Percentiles rank a stretch among this genome's conserved stretches.
Conservation (phyloP, 208 protist species). For the Naegleria gruberi region DNA sequence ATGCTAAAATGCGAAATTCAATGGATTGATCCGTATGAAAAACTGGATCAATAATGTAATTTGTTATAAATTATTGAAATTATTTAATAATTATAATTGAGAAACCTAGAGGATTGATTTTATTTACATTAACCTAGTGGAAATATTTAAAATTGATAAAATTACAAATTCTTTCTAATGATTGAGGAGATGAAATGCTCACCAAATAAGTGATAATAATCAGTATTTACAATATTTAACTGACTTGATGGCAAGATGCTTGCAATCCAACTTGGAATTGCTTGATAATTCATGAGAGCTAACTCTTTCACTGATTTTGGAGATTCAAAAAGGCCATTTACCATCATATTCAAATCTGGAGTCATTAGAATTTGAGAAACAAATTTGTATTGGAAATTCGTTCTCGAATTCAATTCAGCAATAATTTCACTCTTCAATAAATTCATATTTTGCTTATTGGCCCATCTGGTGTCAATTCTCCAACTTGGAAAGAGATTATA, state of each 20-base stretch:
- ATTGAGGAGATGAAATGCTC: neutral
- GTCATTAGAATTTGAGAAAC: neutral
- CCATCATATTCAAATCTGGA: neutral
- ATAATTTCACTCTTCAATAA: neutral
- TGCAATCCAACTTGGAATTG: neutral
- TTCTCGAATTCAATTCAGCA: neutral
- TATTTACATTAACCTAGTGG: no score
- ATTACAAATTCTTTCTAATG: neutral
- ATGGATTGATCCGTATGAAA: neutral
- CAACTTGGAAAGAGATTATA: neutral
- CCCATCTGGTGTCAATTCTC: neutral
- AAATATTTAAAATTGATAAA: neutral
- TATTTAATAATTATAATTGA: no score
- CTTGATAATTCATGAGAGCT: neutral
- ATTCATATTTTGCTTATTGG: neutral
- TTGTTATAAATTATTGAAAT: no score
- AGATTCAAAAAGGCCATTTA: neutral
- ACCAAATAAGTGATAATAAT: neutral
- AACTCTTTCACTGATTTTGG: neutral
- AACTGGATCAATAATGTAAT: neutral
- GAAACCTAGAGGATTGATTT: no score
- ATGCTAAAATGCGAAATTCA: neutral
- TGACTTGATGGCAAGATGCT: neutral
- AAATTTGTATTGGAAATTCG: neutral
- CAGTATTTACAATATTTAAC: neutral